Percentiles rank a stretch among this genome's conserved stretches.
Evolutionary conservation across 2,329 filamentous ascomycete species (phyloP).

Genomic region (Aspergillus tubingensis): DNA sequence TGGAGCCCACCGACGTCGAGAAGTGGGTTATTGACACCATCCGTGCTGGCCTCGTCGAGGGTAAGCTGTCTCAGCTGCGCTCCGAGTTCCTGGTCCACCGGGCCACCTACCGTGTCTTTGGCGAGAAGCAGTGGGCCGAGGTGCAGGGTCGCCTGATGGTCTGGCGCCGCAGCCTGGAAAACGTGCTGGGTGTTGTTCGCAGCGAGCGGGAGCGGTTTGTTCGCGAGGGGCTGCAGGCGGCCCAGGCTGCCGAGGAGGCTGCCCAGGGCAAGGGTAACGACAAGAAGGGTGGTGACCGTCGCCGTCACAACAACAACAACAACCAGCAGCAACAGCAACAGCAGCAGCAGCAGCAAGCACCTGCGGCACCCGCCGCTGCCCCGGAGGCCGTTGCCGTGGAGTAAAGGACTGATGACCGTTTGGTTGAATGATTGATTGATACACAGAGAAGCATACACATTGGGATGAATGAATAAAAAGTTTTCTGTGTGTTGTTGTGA

Average conservation of each 20-base stretch:
- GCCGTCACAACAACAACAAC: slow-evolving; percentile 35
- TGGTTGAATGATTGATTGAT: neutral
- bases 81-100: slow-evolving; percentile 94
- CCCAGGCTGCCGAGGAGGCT: slow-evolving; percentile 34
- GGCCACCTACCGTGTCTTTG: slow-evolving; percentile 94
- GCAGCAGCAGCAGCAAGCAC: slow-evolving; percentile 28
- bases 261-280: slow-evolving; percentile 33
- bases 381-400: slow-evolving; percentile 26
- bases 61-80: slow-evolving; percentile 90
- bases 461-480: neutral
- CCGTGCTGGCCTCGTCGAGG: slow-evolving; percentile 90
- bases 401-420: neutral
- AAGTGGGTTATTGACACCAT: slow-evolving; percentile 99
- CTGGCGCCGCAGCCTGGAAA: slow-evolving; percentile 80
- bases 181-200: slow-evolving; percentile 75
- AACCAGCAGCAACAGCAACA: slow-evolving; percentile 27
- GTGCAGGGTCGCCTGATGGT: slow-evolving; percentile 86
- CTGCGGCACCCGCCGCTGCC: neutral
- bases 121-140: slow-evolving; percentile 97
- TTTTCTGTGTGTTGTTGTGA: neutral
- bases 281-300: slow-evolving; percentile 35
- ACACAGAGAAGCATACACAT: neutral
- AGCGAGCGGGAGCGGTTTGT: slow-evolving; percentile 79
- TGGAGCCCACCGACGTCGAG: slow-evolving; percentile 83
- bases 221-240: slow-evolving; percentile 64